Base-by-base conservation (phyloP, 164 flowering plant genomes). In the Paratinospora sagittata region DNA sequence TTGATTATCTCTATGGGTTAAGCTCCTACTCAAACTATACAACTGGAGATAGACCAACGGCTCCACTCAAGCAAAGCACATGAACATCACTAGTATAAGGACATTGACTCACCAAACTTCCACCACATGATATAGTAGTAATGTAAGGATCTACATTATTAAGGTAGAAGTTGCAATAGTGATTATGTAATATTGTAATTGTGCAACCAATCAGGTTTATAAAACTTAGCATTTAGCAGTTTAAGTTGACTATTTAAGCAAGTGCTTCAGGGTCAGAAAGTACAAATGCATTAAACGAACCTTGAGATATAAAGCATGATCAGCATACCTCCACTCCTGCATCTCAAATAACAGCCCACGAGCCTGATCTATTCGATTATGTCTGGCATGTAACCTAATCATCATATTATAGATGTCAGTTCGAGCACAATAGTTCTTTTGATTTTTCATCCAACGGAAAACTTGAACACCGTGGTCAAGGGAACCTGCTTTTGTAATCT, bases 321-420 rank as follows among this genome's bases (percentile, higher is more conserved):
- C 17, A 17, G 21, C 73, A 64, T 80, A 92, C 99, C 98, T 90
- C 98, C 97, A 92, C 74, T 92, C 79, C 77, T 92, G 97, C 98
- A 95, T 95, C 82, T 95, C 96, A 61, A 95, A 92, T 76, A 90
- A 92, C 81, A 95, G 81, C 19, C 97, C 99, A 61, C 99, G 97
- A 16, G 99, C 97, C 76, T 91, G 93, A 78, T 95, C 96, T 5
- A 73, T 74, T 61, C 74, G 86, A 70, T 86, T 87, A 76, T 95
- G 99, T 65, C 98, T 84, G 8, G 93, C 99, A 77, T 91, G 88
- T 74, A 92, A 79, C 77, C 95, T 88, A 52, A 95, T 95, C 95
- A 95, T 87, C 98, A 88, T 91, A 75, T 95, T 95, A 82, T 95
- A 91, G 16, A 95, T 91, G 78, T 95, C 99, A 65, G 70, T 89